A percentile compares a stretch with the other conserved stretches of the same genome.
These are phyloP conservation scores for Onygena corvina DNA, from an alignment of 2,329 filamentous ascomycete genomes.

Conservation along the genomic window DNA sequence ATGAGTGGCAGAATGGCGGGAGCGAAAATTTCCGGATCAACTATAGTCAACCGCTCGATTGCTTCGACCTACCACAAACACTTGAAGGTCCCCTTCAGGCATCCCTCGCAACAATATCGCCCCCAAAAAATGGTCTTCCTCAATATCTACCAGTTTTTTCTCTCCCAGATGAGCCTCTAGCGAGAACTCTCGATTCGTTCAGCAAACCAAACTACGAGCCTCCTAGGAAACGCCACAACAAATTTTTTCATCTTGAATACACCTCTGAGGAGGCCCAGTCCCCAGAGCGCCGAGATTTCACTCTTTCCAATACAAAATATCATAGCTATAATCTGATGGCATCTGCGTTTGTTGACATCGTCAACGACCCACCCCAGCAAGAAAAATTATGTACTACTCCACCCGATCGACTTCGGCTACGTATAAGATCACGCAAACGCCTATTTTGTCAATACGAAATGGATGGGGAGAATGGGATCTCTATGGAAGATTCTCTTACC, in stretches of 20 bases:
- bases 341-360: conserved; percentile 33
- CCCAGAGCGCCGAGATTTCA: conserved; percentile 28
- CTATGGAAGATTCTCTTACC: conserved; percentile 24
- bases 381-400: conserved; percentile 21
- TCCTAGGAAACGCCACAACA: conserved; percentile 27
- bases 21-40: conserved; percentile 53
- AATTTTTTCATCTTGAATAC: conserved; percentile 33
- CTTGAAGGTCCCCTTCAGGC: not conserved
- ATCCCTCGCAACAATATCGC: not conserved
- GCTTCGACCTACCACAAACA: conserved; percentile 13
- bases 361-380: conserved; percentile 28
- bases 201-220: conserved; percentile 27
- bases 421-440: conserved; percentile 33
- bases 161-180: conserved; percentile 22
- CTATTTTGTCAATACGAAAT: conserved; percentile 29
- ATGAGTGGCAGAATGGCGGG: conserved; percentile 50
- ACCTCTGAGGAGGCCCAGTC: conserved; percentile 16
- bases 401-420: conserved; percentile 31
- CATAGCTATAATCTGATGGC: conserved; percentile 32
- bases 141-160: conserved; percentile 13
- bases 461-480: conserved; percentile 18
- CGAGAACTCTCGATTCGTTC: conserved; percentile 20
- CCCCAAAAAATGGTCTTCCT: conserved; percentile 10
- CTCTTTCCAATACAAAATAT: conserved; percentile 35
- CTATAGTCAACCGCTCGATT: conserved; percentile 42